phyloP scores from a whole-genome alignment of 2,329 filamentous ascomycete genomes.

The Hypoxylon sp. region DNA sequence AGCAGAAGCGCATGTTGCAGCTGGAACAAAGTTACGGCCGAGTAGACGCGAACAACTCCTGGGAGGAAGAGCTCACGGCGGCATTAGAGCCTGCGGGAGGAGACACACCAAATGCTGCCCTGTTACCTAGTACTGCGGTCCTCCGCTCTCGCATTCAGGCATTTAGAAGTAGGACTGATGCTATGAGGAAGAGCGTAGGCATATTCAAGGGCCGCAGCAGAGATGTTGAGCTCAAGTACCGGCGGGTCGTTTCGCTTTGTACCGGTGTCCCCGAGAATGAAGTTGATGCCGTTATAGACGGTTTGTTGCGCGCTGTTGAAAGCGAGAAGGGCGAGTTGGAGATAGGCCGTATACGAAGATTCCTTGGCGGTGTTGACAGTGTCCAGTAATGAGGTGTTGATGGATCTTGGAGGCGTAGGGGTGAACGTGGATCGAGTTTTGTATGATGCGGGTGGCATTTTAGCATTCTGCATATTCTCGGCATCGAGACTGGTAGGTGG shows the following conservation, averaged over 20 bases:
- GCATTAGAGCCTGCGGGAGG: constrained; percentile 51
- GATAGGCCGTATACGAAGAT: constrained; percentile 81
- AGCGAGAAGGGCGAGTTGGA: constrained; percentile 85
- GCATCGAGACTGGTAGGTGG: constrained; percentile 12
- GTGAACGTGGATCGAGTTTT: constrained; percentile 13
- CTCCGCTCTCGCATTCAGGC: constrained; percentile 79
- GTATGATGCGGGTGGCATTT: constrained; percentile 20
- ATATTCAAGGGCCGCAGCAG: constrained; percentile 83
- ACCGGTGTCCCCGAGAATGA: constrained; percentile 83
- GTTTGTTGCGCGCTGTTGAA: constrained; percentile 87
- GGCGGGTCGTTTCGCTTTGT: constrained; percentile 88
- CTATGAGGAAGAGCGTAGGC: constrained; percentile 76
- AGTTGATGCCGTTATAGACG: constrained; percentile 85
- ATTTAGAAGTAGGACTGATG: constrained; percentile 77
- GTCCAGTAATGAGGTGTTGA: constrained; percentile 55
- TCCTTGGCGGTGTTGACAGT: constrained; percentile 83
- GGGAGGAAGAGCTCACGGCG: constrained; percentile 68
- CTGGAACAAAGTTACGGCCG: constrained; percentile 62
- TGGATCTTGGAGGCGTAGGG: constrained; percentile 13
- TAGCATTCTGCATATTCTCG: constrained; percentile 26
- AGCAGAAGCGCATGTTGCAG: constrained; percentile 69
- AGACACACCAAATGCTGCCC: constrained; percentile 57
- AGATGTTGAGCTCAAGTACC: constrained; percentile 89
- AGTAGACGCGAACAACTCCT: constrained; percentile 63
- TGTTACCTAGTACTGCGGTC: constrained; percentile 71